Evolutionary conservation across 306 rosid genomes (phyloP), one percentile per base, ranked within the genome.

Genomic region (Ormosia emarginata): DNA sequence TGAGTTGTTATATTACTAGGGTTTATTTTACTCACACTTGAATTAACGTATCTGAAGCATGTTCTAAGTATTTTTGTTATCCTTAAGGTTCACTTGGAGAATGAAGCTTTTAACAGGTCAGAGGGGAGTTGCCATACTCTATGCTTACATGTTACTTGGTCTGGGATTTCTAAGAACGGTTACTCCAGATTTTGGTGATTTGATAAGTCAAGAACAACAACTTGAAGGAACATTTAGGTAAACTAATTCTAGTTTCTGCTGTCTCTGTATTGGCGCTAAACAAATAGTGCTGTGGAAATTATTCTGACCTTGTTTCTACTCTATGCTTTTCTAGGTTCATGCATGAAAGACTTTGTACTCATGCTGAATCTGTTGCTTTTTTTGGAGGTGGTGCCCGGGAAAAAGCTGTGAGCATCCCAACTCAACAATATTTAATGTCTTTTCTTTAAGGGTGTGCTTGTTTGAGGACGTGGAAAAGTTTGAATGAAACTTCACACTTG

Each of bases 361-460:
- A 95, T 90, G 98, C 99, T 52, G 99, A 95, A 76, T 95, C 99
- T 12, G 88, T 95, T 87, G 98, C 99, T 88, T 95, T 95, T 96
- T 95, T 95, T 83, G 99, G 99, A 41, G 99, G 99, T 30, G 99
- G 99, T 85, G 90, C 93, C 81, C 92, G 99, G 72, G 99, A 95
- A 89, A 95, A 91, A 92, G 91, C 92, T 67, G 99, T 95, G 89
- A 90, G 99, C 69, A 77, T 79, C 81, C 68, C 4, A 83, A 81
- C 50, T 77, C 44, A 39, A 37, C 50, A 33, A 40, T 81, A 33
- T 72, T 63, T 70, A 34, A 73, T 68, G 29, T 40, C 34, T 81
- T 63, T 33, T 58, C 32, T 34, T 78, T 79, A 32, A 52, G 37
- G 71, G 43, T 44, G 57, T 71, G 75, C 56, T 71, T 71, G 40